These are phyloP conservation scores for Emydomyces testavorans DNA, from an alignment of 2,329 filamentous ascomycete species.

Conservation along the genomic window DNA sequence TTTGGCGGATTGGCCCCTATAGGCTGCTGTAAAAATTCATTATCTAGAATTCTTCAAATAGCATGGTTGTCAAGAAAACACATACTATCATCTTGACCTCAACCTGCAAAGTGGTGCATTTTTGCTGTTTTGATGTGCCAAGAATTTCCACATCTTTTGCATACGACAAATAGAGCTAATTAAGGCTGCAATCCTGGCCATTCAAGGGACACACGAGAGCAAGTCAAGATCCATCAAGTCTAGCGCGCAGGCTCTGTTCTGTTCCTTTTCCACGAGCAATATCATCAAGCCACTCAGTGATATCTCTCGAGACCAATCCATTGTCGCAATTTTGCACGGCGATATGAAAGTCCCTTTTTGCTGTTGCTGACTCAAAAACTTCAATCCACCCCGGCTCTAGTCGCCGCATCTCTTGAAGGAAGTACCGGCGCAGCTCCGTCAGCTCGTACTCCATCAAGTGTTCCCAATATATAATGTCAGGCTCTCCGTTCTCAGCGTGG, in stretches of 20 bases:
- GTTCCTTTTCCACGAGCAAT: neutral
- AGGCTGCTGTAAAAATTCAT: too few species aligned
- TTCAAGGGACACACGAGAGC: too few species aligned
- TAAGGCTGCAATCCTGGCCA: too few species aligned
- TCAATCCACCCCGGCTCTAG: conserved; percentile 11
- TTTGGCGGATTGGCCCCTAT: too few species aligned
- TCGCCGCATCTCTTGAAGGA: conserved; percentile 7
- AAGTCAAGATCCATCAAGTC: neutral
- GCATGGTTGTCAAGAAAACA: too few species aligned
- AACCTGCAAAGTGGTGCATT: too few species aligned
- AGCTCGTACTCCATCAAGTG: conserved; percentile 13
- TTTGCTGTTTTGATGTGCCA: too few species aligned
- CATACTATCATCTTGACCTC: too few species aligned
- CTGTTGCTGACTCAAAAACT: neutral
- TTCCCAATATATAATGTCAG: conserved; percentile 6
- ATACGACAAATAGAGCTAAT: too few species aligned
- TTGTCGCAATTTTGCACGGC: conserved; percentile 9
- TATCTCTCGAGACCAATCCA: neutral
- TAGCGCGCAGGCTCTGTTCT: neutral
- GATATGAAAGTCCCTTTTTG: conserved; percentile 8
- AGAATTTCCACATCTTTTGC: too few species aligned
- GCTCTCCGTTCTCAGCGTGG: conserved; percentile 6
- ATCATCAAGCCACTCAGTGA: conserved; percentile 7
- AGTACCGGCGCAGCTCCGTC: conserved; percentile 11
- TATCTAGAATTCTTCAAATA: too few species aligned